phyloP scores from a whole-genome alignment of 345 rosid genomes.

The Cochlearia excelsa region DNA sequence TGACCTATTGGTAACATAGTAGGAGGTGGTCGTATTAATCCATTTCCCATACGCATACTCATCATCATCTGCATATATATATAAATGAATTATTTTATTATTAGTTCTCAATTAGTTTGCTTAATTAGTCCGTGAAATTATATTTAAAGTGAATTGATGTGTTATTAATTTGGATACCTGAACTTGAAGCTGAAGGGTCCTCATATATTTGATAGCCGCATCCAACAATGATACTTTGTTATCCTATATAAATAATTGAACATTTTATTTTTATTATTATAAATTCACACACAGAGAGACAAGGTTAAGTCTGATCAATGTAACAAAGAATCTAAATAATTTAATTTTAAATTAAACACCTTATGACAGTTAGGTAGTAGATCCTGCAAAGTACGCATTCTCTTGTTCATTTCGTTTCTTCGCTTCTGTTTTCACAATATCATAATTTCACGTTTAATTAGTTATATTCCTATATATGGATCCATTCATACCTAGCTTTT shows the following conservation, averaged over 20 bases:
- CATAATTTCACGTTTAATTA: background rate
- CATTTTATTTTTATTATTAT: too few relatives aligned
- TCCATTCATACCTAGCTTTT: background rate
- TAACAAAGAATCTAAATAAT: background rate
- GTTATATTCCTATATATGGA: too few relatives aligned
- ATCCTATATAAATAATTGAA: slow-evolving; percentile 38
- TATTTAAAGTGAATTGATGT: background rate
- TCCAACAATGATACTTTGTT: slow-evolving; percentile 67
- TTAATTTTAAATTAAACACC: slow-evolving; percentile 37
- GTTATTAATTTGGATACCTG: slow-evolving; percentile 47
- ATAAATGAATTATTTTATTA: background rate
- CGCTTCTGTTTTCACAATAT: slow-evolving; percentile 43
- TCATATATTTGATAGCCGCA: slow-evolving; percentile 61
- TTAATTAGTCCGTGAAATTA: background rate
- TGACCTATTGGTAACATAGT: slow-evolving; percentile 27
- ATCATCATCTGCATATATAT: slow-evolving; percentile 38
- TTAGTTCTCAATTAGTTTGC: background rate
- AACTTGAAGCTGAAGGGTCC: slow-evolving; percentile 67
- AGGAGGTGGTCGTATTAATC: slow-evolving; percentile 37
- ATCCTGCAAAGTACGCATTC: slow-evolving; percentile 58
- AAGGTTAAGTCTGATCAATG: slow-evolving; percentile 6
- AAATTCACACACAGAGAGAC: too few relatives aligned
- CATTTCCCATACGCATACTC: slow-evolving; percentile 43
- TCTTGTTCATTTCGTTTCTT: slow-evolving; percentile 64
- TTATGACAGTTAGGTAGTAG: slow-evolving; percentile 65